These are phyloP conservation scores for Xylariomycetidae sp. DNA, from an alignment of 2,329 filamentous ascomycete species.

Conservation along the genomic window DNA sequence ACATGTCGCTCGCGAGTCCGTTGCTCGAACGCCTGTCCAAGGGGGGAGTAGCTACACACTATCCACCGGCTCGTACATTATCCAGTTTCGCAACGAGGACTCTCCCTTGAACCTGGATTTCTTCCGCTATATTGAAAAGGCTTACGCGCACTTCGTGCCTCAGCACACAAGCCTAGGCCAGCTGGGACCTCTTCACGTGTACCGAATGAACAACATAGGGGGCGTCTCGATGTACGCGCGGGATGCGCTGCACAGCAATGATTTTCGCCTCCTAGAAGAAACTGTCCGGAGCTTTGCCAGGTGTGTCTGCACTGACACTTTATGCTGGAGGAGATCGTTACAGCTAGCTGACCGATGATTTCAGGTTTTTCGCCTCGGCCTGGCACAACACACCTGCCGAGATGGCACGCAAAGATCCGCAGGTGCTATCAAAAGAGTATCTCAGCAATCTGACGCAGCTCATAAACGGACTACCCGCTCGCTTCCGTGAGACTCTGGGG, in stretches of 20 bases:
- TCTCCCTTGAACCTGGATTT: constrained; percentile 7
- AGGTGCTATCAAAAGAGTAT: constrained; percentile 7
- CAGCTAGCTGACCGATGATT: constrained; percentile 3
- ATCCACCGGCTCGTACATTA: constrained; percentile 4
- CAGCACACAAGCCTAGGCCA: constrained; percentile 5
- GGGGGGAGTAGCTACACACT: constrained; percentile 12
- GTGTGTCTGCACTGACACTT: constrained; percentile 3
- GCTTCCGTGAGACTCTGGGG: constrained; percentile 9
- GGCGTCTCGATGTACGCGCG: constrained; percentile 12
- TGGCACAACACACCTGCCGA: constrained; percentile 9
- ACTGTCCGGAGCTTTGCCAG: constrained; percentile 9
- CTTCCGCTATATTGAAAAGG: constrained; percentile 8
- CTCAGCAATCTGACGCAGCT: constrained; percentile 6
- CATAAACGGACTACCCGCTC: constrained; percentile 6
- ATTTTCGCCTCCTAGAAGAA: constrained; percentile 8
- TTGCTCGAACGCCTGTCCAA: constrained; percentile 7
- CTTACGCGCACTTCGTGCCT: constrained; percentile 10
- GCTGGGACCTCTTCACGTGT: constrained; percentile 7
- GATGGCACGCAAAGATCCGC: constrained; percentile 6
- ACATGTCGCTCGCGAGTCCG: constrained; percentile 4
- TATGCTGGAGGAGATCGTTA: constrained; percentile 1
- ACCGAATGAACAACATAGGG: constrained; percentile 10
- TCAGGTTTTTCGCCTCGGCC: constrained; percentile 14
- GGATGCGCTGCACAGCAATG: constrained; percentile 6
- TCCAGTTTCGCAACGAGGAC: constrained; percentile 8